These are phyloP conservation scores for Kwoniella shandongensis DNA, from an alignment of 768 basidiomycete genomes.

Conservation along the genomic window DNA sequence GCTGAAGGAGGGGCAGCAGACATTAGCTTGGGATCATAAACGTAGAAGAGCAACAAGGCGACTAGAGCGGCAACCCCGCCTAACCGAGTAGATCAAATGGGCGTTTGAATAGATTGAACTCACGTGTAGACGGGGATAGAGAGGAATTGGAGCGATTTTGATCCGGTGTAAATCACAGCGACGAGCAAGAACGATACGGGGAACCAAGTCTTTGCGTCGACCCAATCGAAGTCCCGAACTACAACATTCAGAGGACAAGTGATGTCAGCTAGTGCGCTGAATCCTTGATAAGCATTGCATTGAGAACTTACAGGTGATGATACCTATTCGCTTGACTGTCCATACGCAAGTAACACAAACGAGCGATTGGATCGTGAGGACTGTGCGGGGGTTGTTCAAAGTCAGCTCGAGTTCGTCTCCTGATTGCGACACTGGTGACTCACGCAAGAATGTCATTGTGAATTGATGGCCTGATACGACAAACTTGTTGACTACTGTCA, in stretches of 20 bases:
- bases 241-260: constrained; percentile 2
- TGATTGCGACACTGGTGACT: constrained; percentile 16
- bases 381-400: too few species aligned
- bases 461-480: constrained; percentile 91
- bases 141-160: constrained; percentile 96
- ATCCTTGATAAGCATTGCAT: background rate
- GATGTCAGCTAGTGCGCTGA: background rate
- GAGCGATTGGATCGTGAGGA: constrained; percentile 83
- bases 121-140: constrained; percentile 92
- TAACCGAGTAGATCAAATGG: background rate
- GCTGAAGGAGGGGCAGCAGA: constrained; percentile 16
- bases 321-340: constrained; percentile 67
- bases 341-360: constrained; percentile 81
- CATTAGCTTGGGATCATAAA: constrained; percentile 1
- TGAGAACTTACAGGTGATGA: constrained; percentile 44
- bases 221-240: constrained; percentile 73
- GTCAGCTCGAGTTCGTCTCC: too few species aligned
- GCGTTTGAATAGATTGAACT: background rate
- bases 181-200: constrained; percentile 91
- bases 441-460: constrained; percentile 88
- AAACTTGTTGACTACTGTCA: constrained; percentile 98
- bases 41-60: background rate
- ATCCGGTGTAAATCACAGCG: constrained; percentile 94
- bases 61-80: too few species aligned
- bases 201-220: constrained; percentile 90